Percentiles rank a stretch among this genome's conserved stretches.
Conservation (phyloP, 208 protist genomes). For the Blechomonas ayalai region DNA sequence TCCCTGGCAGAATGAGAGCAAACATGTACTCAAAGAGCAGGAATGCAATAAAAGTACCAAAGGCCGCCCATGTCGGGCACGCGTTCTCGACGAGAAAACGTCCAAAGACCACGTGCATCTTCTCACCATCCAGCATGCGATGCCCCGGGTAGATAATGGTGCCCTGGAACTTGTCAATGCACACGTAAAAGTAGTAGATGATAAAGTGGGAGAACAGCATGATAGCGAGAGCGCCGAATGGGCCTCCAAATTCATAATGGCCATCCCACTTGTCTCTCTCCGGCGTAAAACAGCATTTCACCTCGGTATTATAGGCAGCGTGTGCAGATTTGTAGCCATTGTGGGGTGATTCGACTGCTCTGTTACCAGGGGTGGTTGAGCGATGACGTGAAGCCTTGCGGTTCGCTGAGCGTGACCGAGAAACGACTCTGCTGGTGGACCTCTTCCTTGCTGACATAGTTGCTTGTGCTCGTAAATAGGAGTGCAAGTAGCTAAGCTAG, state of each 20-base stretch:
- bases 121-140: conserved; percentile 41
- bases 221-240: conserved; percentile 46
- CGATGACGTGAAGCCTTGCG: no score
- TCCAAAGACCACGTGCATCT: conserved; percentile 39
- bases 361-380: no score
- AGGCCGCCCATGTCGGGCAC: conserved; percentile 30
- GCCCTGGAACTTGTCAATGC: conserved; percentile 70
- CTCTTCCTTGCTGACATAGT: no score
- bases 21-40: conserved; percentile 73
- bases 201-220: conserved; percentile 84
- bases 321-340: no score
- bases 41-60: conserved; percentile 54
- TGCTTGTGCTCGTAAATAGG: no score
- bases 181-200: conserved; percentile 88
- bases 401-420: conserved; percentile 20
- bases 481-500: no score
- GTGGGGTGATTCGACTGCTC: no score
- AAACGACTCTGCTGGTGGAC: conserved; percentile 18
- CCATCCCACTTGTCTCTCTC: conserved; percentile 76
- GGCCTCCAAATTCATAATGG: conserved; percentile 80
- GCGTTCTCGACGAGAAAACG: conserved; percentile 39
- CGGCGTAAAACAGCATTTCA: conserved; percentile 58
- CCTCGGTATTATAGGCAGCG: conserved; percentile 45
- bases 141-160: conserved; percentile 80
- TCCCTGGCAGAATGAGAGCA: conserved; percentile 64